A percentile compares a stretch with the other conserved stretches of the same genome.
phyloP scores from a whole-genome alignment of 2,329 filamentous ascomycete species.

The Cercospora sojina region DNA sequence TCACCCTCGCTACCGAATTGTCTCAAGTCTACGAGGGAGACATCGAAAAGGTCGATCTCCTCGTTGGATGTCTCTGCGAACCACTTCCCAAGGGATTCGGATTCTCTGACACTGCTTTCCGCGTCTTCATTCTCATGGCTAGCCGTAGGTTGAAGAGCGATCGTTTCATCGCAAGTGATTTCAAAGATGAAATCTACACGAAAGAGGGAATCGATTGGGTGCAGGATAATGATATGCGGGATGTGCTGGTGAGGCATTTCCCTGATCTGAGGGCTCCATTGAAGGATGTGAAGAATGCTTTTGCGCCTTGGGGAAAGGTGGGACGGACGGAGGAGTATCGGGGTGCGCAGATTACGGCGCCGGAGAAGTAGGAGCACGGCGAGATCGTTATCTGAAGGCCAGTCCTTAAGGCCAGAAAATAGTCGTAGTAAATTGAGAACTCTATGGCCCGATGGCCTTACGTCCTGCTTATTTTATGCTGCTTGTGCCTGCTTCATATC shows the following conservation, averaged over 20 bases:
- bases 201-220: conserved; percentile 47
- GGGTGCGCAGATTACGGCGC: not conserved
- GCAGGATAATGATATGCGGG: conserved; percentile 45
- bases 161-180: conserved; percentile 46
- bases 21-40: conserved; percentile 43
- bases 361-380: conserved; percentile 22
- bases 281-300: conserved; percentile 37
- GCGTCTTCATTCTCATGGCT: conserved; percentile 50
- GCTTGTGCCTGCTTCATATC: not conserved
- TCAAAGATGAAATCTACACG: conserved; percentile 45
- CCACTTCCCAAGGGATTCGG: conserved; percentile 49
- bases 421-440: not conserved
- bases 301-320: conserved; percentile 37
- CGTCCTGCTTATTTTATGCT: not conserved
- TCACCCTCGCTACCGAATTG: conserved; percentile 40
- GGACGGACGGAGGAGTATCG: conserved; percentile 4
- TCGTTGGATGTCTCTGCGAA: conserved; percentile 47
- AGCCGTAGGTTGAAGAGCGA: conserved; percentile 47
- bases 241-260: conserved; percentile 47
- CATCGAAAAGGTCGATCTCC: conserved; percentile 46
- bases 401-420: not conserved
- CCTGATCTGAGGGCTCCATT: conserved; percentile 41
- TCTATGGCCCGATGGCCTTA: not conserved
- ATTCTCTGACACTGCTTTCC: conserved; percentile 51
- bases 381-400: not conserved